These are phyloP conservation scores for Trametes villosa DNA, from an alignment of 768 basidiomycete genomes.

Conservation along the genomic window DNA sequence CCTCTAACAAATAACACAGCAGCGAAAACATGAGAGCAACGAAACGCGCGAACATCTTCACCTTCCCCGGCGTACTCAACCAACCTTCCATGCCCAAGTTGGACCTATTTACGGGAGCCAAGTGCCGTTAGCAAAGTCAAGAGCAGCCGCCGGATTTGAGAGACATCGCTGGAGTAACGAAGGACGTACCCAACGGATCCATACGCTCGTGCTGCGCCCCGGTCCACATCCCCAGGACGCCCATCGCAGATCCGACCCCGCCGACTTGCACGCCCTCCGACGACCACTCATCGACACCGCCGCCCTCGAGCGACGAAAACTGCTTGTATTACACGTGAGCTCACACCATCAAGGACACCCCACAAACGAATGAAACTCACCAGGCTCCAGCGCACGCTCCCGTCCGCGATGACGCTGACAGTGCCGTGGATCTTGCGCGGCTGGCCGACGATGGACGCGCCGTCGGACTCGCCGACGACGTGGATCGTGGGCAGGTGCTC, in stretches of 20 bases:
- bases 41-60: no score
- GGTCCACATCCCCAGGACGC: conserved; percentile 61
- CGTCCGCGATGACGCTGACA: conserved; percentile 52
- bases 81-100: conserved; percentile 17
- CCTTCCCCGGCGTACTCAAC: background rate
- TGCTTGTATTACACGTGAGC: conserved; percentile 14
- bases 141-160: no score
- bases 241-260: conserved; percentile 52
- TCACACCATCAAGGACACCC: no score
- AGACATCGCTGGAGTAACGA: no score
- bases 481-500: conserved; percentile 54
- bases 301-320: conserved; percentile 33
- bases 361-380: conserved; percentile 36
- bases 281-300: conserved; percentile 47
- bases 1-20: no score
- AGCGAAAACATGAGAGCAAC: no score
- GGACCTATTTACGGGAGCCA: conserved; percentile 1
- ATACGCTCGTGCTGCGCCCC: conserved; percentile 50
- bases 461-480: conserved; percentile 47
- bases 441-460: conserved; percentile 44
- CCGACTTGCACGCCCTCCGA: conserved; percentile 61
- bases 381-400: conserved; percentile 55
- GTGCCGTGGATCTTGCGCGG: conserved; percentile 45
- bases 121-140: background rate
- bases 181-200: conserved; percentile 50